phyloP scores from a whole-genome alignment of 2,329 filamentous ascomycete genomes.

The Penicillium crustosum region DNA sequence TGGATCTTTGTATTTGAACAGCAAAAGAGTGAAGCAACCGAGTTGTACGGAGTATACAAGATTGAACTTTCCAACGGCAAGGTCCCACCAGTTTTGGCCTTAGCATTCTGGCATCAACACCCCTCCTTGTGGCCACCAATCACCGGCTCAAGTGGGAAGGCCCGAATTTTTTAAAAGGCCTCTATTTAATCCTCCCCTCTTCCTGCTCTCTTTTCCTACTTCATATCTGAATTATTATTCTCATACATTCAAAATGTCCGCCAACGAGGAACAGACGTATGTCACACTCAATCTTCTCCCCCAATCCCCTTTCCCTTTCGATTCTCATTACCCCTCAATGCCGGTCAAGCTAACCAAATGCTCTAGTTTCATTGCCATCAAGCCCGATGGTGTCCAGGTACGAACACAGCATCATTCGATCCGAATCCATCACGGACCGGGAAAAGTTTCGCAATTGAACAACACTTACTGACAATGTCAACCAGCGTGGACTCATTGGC shows the following conservation, averaged over 20 bases:
- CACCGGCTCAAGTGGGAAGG: slow-evolving; percentile 5
- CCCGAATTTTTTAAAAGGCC: slow-evolving; percentile 46
- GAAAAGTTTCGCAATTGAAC: slow-evolving; percentile 12
- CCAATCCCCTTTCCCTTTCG: slow-evolving; percentile 3
- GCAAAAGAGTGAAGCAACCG: not conserved
- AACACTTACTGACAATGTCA: slow-evolving; percentile 26
- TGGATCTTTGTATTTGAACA: not conserved
- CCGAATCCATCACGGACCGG: not conserved
- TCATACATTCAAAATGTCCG: slow-evolving; percentile 59
- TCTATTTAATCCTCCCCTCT: slow-evolving; percentile 29
- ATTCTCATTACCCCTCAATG: slow-evolving; percentile 19
- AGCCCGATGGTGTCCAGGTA: slow-evolving; percentile 99
- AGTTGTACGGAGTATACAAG: not conserved
- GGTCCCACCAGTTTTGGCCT: not conserved
- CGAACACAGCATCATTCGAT: slow-evolving; percentile 15
- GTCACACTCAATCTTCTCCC: slow-evolving; percentile 31
- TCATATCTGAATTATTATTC: slow-evolving; percentile 24
- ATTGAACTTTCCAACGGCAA: not conserved
- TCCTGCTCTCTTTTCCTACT: slow-evolving; percentile 17
- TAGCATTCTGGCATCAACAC: slow-evolving; percentile 5
- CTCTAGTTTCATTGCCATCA: slow-evolving; percentile 97
- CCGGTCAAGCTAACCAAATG: slow-evolving; percentile 35
- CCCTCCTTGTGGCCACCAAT: slow-evolving; percentile 10
- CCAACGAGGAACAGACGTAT: slow-evolving; percentile 76
- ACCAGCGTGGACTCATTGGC: slow-evolving; percentile 90